These are phyloP conservation scores for Pyrenopolyporus hunteri DNA, from an alignment of 495 filamentous ascomycete genomes.

Conservation along the genomic window DNA sequence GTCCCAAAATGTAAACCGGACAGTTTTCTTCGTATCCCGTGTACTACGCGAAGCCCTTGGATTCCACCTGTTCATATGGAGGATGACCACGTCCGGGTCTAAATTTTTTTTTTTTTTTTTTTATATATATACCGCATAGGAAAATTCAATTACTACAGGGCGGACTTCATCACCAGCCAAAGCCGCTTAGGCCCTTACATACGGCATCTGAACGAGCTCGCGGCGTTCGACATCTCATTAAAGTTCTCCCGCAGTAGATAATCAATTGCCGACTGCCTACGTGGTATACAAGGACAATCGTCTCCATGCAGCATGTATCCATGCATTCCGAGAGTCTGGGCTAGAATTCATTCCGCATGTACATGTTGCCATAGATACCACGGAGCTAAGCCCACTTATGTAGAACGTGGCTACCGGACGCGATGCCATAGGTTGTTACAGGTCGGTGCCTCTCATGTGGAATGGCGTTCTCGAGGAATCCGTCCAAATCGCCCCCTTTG, in stretches of 20 bases:
- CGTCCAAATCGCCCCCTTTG: neutral
- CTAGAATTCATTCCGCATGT: conserved; percentile 4
- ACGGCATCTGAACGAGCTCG: neutral
- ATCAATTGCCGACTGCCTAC: conserved; percentile 10
- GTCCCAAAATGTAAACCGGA: conserved; percentile 14
- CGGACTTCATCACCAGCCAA: too few species aligned
- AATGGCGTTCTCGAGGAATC: conserved; percentile 3
- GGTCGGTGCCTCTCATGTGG: neutral
- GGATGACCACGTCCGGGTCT: too few species aligned
- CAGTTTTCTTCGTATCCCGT: conserved; percentile 24
- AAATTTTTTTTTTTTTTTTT: too few species aligned
- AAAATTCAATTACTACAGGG: too few species aligned
- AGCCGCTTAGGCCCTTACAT: too few species aligned
- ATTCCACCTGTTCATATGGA: too few species aligned
- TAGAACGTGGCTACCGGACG: conserved; percentile 6
- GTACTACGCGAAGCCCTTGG: conserved; percentile 11
- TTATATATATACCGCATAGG: too few species aligned
- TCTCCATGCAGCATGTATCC: conserved; percentile 24
- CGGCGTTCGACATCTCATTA: conserved; percentile 12
- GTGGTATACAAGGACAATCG: conserved; percentile 6
- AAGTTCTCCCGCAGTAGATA: conserved; percentile 13
- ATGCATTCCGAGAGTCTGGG: conserved; percentile 22
- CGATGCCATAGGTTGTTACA: conserved; percentile 9
- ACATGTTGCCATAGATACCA: conserved; percentile 3
- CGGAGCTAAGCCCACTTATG: neutral